Conservation (phyloP, 2,329 filamentous ascomycete genomes). For the Penicillium paneum region DNA sequence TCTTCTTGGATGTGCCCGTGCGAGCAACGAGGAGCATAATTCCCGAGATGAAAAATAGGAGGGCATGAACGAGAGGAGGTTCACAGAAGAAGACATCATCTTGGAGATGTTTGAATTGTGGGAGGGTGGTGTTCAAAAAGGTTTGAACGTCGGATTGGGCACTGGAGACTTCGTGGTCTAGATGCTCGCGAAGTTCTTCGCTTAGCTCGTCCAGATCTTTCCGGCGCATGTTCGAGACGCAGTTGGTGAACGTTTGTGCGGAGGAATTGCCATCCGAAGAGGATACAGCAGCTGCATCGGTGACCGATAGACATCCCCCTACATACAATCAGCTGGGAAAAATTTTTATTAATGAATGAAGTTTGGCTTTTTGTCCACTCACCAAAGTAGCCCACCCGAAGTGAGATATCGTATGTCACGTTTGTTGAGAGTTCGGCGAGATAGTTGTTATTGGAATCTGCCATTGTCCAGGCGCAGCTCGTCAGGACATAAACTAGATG, state of each 20-base stretch:
- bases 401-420: background rate
- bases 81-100: background rate
- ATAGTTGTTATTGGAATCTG: background rate
- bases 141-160: background rate
- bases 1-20: background rate
- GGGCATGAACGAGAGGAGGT: background rate
- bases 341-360: background rate
- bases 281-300: background rate
- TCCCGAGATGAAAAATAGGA: background rate
- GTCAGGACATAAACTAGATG: background rate
- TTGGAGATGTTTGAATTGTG: background rate
- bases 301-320: background rate
- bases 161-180: background rate
- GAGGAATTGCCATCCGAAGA: background rate
- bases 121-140: background rate
- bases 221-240: background rate
- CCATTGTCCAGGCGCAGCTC: background rate
- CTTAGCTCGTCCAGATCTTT: background rate
- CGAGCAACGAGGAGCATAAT: background rate
- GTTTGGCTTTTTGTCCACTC: background rate
- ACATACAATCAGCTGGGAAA: background rate
- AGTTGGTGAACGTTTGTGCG: background rate
- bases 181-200: background rate
- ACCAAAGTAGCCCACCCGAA: background rate
- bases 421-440: background rate